Evolutionary conservation across 116 monocot species (phyloP).

Genomic region (Iris pallida): DNA sequence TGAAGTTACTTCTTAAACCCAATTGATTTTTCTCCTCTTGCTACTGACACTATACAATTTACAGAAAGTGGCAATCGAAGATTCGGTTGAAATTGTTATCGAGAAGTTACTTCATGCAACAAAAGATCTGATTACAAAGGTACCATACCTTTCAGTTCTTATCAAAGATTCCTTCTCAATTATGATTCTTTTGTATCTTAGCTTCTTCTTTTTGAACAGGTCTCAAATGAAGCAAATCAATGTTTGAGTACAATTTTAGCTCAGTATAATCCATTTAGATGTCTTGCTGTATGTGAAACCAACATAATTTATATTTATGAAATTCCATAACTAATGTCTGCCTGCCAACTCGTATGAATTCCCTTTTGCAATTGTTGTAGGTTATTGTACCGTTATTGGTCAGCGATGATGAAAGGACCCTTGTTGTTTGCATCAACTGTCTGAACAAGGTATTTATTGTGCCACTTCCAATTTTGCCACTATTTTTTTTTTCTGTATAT

Average conservation of each 20-base stretch:
- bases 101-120: slow-evolving; percentile 84
- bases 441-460: slow-evolving; percentile 72
- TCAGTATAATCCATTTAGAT: slow-evolving; percentile 81
- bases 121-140: slow-evolving; percentile 73
- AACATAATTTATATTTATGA: background rate
- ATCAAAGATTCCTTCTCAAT: background rate
- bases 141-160: slow-evolving; percentile 19
- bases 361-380: slow-evolving; percentile 34
- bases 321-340: background rate
- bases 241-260: slow-evolving; percentile 67
- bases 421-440: slow-evolving; percentile 92
- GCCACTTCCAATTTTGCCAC: background rate
- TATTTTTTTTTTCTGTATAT: background rate
- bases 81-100: slow-evolving; percentile 86
- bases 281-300: slow-evolving; percentile 63
- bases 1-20: background rate
- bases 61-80: slow-evolving; percentile 85
- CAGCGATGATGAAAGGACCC: slow-evolving; percentile 87
- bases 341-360: background rate
- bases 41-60: slow-evolving; percentile 8
- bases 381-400: slow-evolving; percentile 79
- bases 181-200: background rate
- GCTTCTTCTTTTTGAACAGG: slow-evolving; percentile 37
- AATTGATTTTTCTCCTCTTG: background rate
- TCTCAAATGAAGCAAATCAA: slow-evolving; percentile 79